Conservation (phyloP, 176 grass and related monocot genomes). For the Triticum monococcum region DNA sequence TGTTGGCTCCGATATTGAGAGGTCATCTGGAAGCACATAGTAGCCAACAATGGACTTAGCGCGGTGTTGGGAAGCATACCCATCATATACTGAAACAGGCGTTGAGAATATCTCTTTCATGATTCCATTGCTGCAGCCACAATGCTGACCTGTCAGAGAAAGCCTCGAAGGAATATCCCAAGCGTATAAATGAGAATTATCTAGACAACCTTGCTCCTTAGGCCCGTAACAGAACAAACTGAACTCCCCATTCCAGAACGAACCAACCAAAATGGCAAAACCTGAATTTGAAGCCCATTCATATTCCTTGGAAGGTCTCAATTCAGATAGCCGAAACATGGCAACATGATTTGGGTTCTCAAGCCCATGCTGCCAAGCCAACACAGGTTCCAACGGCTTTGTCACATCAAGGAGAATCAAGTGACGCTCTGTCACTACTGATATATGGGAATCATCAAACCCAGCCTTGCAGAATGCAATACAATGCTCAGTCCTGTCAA, state of each 20-base stretch:
- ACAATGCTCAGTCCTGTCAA: slow-evolving; percentile 40
- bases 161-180: slow-evolving; percentile 70
- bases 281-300: slow-evolving; percentile 53
- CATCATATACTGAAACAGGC: slow-evolving; percentile 29
- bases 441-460: slow-evolving; percentile 69
- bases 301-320: slow-evolving; percentile 56
- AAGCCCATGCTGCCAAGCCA: slow-evolving; percentile 72
- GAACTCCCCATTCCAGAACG: slow-evolving; percentile 53
- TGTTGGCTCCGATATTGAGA: slow-evolving; percentile 33
- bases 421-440: slow-evolving; percentile 52
- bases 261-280: slow-evolving; percentile 83
- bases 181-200: slow-evolving; percentile 43
- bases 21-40: slow-evolving; percentile 50
- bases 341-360: slow-evolving; percentile 55
- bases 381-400: slow-evolving; percentile 45
- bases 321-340: slow-evolving; percentile 66
- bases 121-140: slow-evolving; percentile 27
- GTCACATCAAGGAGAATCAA: slow-evolving; percentile 71
- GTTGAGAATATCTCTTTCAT: slow-evolving; percentile 48
- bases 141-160: slow-evolving; percentile 46
- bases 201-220: slow-evolving; percentile 33
- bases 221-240: slow-evolving; percentile 68
- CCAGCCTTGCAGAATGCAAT: slow-evolving; percentile 74
- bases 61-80: slow-evolving; percentile 23
- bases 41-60: slow-evolving; percentile 56